phyloP scores from a whole-genome alignment of 176 grass and related monocot species.

The Coix lacrymajobi region DNA sequence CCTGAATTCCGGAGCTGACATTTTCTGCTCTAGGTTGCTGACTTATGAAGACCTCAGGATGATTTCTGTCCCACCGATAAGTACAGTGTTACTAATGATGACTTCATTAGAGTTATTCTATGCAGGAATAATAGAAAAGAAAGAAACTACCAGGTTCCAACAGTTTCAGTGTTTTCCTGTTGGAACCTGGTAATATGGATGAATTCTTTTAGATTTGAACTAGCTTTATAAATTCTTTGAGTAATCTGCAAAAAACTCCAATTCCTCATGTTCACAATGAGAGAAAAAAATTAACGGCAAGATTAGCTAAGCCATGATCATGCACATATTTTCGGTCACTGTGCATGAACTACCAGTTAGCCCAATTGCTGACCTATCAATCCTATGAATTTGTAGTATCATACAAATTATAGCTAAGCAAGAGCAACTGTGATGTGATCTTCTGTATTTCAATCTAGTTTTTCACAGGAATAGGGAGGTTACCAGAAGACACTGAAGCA shows the following conservation, averaged over 20 bases:
- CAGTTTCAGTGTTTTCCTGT: not conserved
- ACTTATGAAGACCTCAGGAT: constrained; percentile 22
- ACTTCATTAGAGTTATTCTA: not conserved
- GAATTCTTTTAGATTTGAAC: not conserved
- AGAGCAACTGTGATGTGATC: not conserved
- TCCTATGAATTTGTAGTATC: not conserved
- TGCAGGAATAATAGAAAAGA: not conserved
- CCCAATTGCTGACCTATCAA: not conserved
- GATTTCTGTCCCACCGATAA: constrained; percentile 12
- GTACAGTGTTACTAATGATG: constrained; percentile 7
- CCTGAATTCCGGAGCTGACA: constrained; percentile 46
- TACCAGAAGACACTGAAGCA: constrained; percentile 34
- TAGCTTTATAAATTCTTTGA: not conserved
- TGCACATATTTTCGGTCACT: not conserved
- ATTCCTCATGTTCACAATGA: not conserved
- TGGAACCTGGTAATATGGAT: not conserved
- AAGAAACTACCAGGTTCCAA: constrained; percentile 2
- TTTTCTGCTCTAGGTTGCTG: constrained; percentile 32
- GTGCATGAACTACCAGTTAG: not conserved
- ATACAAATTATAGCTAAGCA: constrained; percentile 4
- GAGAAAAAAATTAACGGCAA: not conserved
- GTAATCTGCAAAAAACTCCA: not conserved
- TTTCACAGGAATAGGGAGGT: not conserved
- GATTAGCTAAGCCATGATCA: not conserved
- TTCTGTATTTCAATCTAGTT: not conserved